phyloP scores from a whole-genome alignment of 73 alveolate species.

The Durusdinium trenchii region DNA sequence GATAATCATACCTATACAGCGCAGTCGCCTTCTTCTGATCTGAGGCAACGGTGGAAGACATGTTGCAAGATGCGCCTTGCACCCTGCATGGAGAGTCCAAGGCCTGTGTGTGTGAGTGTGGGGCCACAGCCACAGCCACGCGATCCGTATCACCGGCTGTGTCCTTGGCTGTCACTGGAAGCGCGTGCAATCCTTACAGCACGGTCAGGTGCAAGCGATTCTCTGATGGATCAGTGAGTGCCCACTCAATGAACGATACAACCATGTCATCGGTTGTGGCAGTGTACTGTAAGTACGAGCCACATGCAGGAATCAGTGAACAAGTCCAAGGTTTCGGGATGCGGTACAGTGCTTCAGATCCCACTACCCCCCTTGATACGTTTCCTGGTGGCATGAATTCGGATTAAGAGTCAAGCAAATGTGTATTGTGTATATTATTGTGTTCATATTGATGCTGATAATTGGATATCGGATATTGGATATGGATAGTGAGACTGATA shows the following conservation, averaged over 20 bases:
- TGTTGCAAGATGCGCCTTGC: background rate
- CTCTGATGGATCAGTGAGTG: background rate
- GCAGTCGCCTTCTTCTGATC: no score
- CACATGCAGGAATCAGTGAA: background rate
- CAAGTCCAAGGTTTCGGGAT: background rate
- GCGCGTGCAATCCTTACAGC: background rate
- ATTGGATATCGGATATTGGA: background rate
- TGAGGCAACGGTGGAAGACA: no score
- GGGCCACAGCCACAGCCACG: background rate
- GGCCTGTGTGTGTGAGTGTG: background rate
- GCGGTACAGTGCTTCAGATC: background rate
- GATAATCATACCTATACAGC: no score
- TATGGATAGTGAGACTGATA: background rate
- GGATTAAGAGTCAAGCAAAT: no score
- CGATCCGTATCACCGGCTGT: background rate
- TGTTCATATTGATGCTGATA: background rate
- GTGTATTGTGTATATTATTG: background rate
- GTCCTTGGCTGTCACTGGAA: background rate
- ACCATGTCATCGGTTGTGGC: background rate
- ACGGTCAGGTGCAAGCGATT: background rate
- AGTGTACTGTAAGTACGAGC: background rate
- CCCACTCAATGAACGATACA: background rate
- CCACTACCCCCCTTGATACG: background rate
- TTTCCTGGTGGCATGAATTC: no score
- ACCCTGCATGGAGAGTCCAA: background rate